phyloP scores from a whole-genome alignment of 495 filamentous ascomycete genomes.

The Usnea hakonensis region DNA sequence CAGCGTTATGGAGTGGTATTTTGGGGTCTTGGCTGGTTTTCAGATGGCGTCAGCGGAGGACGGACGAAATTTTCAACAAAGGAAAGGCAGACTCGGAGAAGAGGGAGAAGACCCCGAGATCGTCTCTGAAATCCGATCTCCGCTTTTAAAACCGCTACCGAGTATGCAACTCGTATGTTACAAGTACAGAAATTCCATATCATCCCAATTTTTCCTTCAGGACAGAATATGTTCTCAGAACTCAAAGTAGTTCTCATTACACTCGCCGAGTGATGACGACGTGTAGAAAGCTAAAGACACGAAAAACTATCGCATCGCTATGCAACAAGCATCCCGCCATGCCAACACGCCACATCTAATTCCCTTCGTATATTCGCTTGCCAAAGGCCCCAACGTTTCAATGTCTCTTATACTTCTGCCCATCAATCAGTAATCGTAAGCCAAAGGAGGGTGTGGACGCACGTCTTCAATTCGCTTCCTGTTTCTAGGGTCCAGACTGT shows the following conservation, averaged over 20 bases:
- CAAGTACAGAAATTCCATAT: neutral
- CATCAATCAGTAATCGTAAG: neutral
- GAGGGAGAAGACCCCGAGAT: neutral
- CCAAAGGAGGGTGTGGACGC: neutral
- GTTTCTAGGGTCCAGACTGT: conserved; percentile 80
- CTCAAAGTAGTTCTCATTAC: neutral
- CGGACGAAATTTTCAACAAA: neutral
- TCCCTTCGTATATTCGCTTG: neutral
- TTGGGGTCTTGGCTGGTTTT: neutral
- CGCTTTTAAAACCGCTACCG: neutral
- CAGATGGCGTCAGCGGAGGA: neutral
- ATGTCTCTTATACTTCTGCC: conserved; percentile 14
- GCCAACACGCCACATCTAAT: neutral
- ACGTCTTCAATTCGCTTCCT: conserved; percentile 71
- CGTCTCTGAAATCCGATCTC: neutral
- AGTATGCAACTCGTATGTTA: neutral
- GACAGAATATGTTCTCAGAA: neutral
- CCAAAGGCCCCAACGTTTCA: neutral
- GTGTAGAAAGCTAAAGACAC: neutral
- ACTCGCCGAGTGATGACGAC: neutral
- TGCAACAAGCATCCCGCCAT: neutral
- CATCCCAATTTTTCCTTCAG: neutral
- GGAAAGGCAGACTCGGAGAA: neutral
- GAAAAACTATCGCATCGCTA: neutral
- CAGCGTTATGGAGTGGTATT: neutral